A percentile compares a stretch with the other conserved stretches of the same genome.
phyloP scores from a whole-genome alignment of 345 rosid species.

The Cochlearia excelsa region DNA sequence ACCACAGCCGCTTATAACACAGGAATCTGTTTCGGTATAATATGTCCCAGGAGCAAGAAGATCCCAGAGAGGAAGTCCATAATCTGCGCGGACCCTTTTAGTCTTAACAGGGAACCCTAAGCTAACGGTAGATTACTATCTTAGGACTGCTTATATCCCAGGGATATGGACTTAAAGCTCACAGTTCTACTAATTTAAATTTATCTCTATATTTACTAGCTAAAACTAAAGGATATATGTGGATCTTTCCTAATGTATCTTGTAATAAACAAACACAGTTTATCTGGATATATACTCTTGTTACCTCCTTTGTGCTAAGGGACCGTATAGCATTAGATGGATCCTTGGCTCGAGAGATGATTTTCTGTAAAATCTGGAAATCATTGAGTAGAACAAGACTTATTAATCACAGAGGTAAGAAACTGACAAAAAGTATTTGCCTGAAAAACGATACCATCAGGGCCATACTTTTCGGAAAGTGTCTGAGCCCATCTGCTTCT shows the following conservation, averaged over 20 bases:
- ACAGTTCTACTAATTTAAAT: background rate
- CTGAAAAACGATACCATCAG: constrained; percentile 21
- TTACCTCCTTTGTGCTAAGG: constrained; percentile 95
- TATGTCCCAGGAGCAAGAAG: background rate
- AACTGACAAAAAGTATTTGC: constrained; percentile 6
- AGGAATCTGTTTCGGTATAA: background rate
- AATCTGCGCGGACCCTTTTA: constrained; percentile 1
- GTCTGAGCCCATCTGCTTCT: constrained; percentile 99
- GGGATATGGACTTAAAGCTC: constrained; percentile 8
- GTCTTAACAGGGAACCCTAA: constrained; percentile 2
- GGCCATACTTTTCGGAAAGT: constrained; percentile 77
- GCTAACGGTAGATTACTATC: constrained; percentile 13
- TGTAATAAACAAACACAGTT: constrained; percentile 15
- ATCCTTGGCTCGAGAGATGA: constrained; percentile 71
- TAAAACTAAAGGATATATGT: constrained; percentile 6
- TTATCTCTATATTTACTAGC: constrained; percentile 2
- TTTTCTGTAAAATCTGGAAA: constrained; percentile 85
- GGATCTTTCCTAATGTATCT: background rate
- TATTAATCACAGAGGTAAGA: constrained; percentile 17
- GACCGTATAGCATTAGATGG: constrained; percentile 56
- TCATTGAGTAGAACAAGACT: constrained; percentile 9
- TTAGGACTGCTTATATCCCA: constrained; percentile 13
- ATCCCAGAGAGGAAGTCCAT: constrained; percentile 15
- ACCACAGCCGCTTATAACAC: background rate
- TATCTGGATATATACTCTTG: constrained; percentile 10